These are phyloP conservation scores for Porphyrellus cyaneotinctus DNA, from an alignment of 768 basidiomycete species.

Conservation along the genomic window DNA sequence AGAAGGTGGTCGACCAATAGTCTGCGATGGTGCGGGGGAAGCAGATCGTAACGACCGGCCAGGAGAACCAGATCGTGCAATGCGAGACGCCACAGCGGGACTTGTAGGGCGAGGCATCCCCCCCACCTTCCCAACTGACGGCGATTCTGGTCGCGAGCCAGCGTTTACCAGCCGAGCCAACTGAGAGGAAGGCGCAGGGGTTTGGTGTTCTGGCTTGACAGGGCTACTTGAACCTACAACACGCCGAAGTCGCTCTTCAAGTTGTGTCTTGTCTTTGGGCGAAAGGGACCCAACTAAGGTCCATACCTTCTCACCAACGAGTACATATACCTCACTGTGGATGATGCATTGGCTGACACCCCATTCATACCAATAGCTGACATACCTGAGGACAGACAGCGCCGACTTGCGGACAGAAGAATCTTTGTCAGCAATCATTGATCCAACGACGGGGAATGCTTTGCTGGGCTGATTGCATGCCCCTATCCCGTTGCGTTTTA, in stretches of 20 bases:
- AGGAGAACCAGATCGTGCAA: constrained; percentile 44
- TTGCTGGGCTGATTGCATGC: constrained; percentile 74
- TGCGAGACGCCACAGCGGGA: constrained; percentile 41
- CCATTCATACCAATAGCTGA: constrained; percentile 9
- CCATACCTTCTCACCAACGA: constrained; percentile 87
- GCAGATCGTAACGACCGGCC: constrained; percentile 30
- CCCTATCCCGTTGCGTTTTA: constrained; percentile 78
- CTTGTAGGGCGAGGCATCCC: constrained; percentile 47
- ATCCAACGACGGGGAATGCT: constrained; percentile 72
- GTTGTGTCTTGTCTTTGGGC: constrained; percentile 86
- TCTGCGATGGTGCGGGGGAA: constrained; percentile 36
- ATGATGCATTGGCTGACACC: constrained; percentile 10
- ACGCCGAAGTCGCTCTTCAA: constrained; percentile 85
- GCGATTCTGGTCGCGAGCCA: constrained; percentile 48
- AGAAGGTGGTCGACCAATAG: constrained; percentile 45
- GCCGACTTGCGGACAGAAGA: constrained; percentile 85
- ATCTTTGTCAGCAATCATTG: constrained; percentile 87
- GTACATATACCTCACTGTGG: constrained; percentile 70
- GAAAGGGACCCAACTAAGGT: constrained; percentile 67
- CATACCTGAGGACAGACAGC: constrained; percentile 73
- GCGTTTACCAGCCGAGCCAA: constrained; percentile 49
- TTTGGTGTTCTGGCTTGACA: constrained; percentile 37
- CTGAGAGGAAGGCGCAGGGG: constrained; percentile 42
- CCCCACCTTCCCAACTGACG: constrained; percentile 39
- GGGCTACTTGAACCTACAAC: constrained; percentile 63